Percentiles rank a stretch among this genome's conserved stretches.
These are phyloP conservation scores for Vaccinium vitisidaea DNA, from an alignment of 148 eudicot species.

Conservation along the genomic window DNA sequence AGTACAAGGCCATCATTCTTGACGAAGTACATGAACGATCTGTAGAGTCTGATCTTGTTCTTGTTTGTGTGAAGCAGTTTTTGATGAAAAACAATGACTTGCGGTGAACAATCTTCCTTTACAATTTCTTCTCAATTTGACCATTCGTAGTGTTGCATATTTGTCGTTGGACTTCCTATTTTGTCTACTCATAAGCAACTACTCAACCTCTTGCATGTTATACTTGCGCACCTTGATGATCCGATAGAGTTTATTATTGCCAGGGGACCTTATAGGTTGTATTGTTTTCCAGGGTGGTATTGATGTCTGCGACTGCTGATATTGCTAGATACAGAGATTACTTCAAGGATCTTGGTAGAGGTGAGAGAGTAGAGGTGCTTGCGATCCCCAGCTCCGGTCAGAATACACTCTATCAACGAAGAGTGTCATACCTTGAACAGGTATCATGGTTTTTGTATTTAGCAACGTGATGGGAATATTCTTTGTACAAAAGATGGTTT, in stretches of 20 bases:
- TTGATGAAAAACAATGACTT: constrained; percentile 63
- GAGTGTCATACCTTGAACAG: constrained; percentile 82
- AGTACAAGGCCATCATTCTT: constrained; percentile 87
- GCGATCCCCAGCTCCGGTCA: constrained; percentile 74
- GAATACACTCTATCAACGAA: constrained; percentile 57
- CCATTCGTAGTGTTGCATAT: background rate
- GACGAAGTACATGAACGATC: constrained; percentile 99
- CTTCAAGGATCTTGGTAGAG: constrained; percentile 84
- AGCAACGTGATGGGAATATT: background rate
- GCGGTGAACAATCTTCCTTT: constrained; percentile 43
- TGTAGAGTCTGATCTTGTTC: constrained; percentile 95
- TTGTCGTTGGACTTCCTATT: background rate
- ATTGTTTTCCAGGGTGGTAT: constrained; percentile 64
- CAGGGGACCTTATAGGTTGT: constrained; percentile 10
- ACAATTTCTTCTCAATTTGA: background rate
- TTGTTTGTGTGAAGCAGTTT: constrained; percentile 91
- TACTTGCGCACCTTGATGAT: background rate
- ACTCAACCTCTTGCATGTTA: background rate
- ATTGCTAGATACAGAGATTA: constrained; percentile 78
- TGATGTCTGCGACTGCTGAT: constrained; percentile 99
- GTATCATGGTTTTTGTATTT: constrained; percentile 27
- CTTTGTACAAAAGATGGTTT: background rate
- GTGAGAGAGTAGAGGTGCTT: constrained; percentile 88
- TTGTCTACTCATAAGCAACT: constrained; percentile 11
- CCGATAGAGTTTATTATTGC: constrained; percentile 9